Base-by-base conservation (phyloP, 2,329 filamentous ascomycete species). In the Ascochyta viciae-villosae region DNA sequence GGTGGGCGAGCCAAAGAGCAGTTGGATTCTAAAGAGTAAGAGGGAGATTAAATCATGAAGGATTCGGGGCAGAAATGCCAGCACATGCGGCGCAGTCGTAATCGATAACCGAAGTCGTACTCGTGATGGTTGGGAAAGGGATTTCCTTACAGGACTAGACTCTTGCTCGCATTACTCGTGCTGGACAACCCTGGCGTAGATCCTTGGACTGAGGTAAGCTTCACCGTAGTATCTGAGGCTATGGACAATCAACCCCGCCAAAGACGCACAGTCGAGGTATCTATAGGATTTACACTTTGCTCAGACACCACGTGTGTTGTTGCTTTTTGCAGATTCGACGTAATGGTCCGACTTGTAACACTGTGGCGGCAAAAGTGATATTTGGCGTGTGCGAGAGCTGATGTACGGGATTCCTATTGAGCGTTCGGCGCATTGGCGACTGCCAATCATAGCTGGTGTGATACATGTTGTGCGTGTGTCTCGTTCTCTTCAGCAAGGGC, bases 361-460 rank as follows among this genome's bases (percentile, higher is more conserved):
- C 53, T 43, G 53, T 56, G 53, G 53, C 53, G 37, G 47, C 31
- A 33, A 43, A 56, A 51, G 31, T 23, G 26, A 35, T 46, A 37
- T 48, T 34, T 15, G 42, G 37, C 42, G 19, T 38, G 34, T 26
- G 38, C 24, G 31, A 39, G 46, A 19, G 40, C 29, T 37, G 53
- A 34, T 3, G n/a, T 26, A 38, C 38, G 39, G 9, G 4, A 9
- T 12, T 22, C 43, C 19, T 10, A 51, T 56, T 41, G n/a, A 46
- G 47, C 19, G 26, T 33, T 37, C 33, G 33, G 43, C 38, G 53
- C 53, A 48, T 39, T 7, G 15, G 4, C 16, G 23, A 37, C 22
- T 47, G 8, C n/a, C n/a, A 47, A 12, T 34, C 47, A n/a, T 23
- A 38, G 42, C 26, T 19, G 6, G 38, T 31, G 22, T 31, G 19